A percentile compares a stretch with the other conserved stretches of the same genome.
Evolutionary conservation across 2,329 filamentous ascomycete species (phyloP).

Genomic region (Fusarium cyanostomum): DNA sequence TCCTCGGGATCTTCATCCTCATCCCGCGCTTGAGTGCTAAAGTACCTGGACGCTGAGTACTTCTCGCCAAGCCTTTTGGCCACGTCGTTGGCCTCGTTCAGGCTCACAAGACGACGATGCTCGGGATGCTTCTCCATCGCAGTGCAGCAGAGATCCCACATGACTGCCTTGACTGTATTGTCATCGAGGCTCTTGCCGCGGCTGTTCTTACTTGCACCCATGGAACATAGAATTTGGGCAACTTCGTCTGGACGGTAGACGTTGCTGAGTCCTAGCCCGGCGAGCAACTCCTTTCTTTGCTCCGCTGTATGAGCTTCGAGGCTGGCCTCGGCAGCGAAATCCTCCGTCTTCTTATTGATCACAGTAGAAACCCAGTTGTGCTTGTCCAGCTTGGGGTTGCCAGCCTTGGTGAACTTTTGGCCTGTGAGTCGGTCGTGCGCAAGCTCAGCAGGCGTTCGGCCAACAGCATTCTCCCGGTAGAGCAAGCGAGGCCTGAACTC

Average conservation of each 20-base stretch:
- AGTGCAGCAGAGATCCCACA: constrained; percentile 50
- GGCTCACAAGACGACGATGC: constrained; percentile 61
- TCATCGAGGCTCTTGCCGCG: constrained; percentile 6
- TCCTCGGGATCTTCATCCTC: constrained; percentile 24
- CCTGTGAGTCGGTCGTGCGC: constrained; percentile 64
- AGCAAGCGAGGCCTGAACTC: constrained; percentile 67
- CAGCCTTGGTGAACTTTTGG: constrained; percentile 45
- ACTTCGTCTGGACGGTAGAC: constrained; percentile 42
- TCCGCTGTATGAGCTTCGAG: constrained; percentile 26
- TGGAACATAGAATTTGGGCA: constrained; percentile 38
- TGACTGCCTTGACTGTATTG: constrained; percentile 32
- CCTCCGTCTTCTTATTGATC: constrained; percentile 10
- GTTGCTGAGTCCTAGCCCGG: constrained; percentile 42
- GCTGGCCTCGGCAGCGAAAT: constrained; percentile 20
- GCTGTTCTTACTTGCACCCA: constrained; percentile 39
- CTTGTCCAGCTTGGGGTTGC: constrained; percentile 2
- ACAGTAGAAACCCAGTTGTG: background rate
- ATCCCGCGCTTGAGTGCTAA: constrained; percentile 45
- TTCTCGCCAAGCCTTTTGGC: constrained; percentile 64
- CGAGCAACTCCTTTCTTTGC: constrained; percentile 31
- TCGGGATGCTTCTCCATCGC: constrained; percentile 45
- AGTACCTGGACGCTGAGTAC: constrained; percentile 52
- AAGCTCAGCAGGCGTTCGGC: constrained; percentile 76
- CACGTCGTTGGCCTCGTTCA: constrained; percentile 68
- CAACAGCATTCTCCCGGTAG: constrained; percentile 78